Evolutionary conservation across 352 stramenopile species (phyloP).

Genomic region (Phytophthora fragariaefolia): DNA sequence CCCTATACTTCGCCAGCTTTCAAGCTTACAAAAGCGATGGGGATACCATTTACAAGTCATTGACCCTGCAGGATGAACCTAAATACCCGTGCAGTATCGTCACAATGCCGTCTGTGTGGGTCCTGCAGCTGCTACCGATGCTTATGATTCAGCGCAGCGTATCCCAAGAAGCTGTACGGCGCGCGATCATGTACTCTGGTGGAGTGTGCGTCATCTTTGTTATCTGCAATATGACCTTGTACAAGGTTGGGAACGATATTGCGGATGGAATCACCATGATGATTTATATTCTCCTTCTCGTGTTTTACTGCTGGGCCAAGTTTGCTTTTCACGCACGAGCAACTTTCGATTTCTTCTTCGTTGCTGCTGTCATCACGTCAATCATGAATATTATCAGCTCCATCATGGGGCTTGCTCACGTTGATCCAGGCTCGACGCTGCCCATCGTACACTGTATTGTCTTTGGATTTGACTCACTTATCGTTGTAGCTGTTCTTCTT

Average conservation of each 20-base stretch:
- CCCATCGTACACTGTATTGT: constrained; percentile 62
- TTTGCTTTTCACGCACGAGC: constrained; percentile 76
- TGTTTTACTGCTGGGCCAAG: constrained; percentile 85
- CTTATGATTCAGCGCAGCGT: constrained; percentile 89
- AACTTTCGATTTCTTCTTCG: constrained; percentile 88
- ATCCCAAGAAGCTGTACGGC: constrained; percentile 74
- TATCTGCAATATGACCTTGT: constrained; percentile 68
- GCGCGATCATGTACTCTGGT: constrained; percentile 76
- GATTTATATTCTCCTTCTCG: constrained; percentile 60
- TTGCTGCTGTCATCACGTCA: constrained; percentile 56
- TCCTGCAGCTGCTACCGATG: constrained; percentile 80
- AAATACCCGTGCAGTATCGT: constrained; percentile 68
- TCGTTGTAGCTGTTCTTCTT: constrained; percentile 74
- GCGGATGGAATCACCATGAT: constrained; percentile 61
- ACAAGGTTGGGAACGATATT: constrained; percentile 50
- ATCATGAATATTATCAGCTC: constrained; percentile 56
- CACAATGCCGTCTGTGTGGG: constrained; percentile 70
- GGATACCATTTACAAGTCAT: constrained; percentile 19
- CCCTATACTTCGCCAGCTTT: constrained; percentile 66
- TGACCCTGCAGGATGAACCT: constrained; percentile 23
- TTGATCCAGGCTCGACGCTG: constrained; percentile 30
- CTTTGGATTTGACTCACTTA: constrained; percentile 59
- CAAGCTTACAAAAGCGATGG: constrained; percentile 36
- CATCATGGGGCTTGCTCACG: constrained; percentile 49
- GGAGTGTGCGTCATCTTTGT: constrained; percentile 61